Conservation (phyloP, 2,329 filamentous ascomycete genomes). For the Fusarium beomiforme region DNA sequence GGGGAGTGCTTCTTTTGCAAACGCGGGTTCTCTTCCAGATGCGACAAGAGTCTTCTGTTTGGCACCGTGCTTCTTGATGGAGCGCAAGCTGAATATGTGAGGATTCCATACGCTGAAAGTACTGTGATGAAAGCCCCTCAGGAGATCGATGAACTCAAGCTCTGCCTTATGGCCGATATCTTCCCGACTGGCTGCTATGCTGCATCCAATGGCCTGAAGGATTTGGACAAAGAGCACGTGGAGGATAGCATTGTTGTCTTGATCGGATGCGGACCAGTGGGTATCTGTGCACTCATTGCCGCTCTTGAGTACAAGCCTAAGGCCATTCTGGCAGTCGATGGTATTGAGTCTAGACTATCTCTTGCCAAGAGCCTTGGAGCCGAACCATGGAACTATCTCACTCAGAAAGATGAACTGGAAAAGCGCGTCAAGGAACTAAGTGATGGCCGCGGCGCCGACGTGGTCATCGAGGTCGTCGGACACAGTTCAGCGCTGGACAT, state of each 20-base stretch:
- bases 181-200: constrained; percentile 32
- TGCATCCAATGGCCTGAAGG: constrained; percentile 65
- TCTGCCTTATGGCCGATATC: constrained; percentile 36
- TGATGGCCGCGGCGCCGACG: constrained; percentile 82
- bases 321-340: constrained; percentile 13
- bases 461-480: constrained; percentile 79
- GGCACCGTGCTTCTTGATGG: constrained; percentile 11
- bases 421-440: constrained; percentile 77
- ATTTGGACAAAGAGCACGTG: neutral
- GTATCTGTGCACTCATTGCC: constrained; percentile 23
- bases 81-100: constrained; percentile 27
- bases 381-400: constrained; percentile 74
- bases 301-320: constrained; percentile 18
- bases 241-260: constrained; percentile 8
- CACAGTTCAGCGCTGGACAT: constrained; percentile 72
- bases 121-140: constrained; percentile 24
- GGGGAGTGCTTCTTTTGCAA: constrained; percentile 31
- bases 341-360: constrained; percentile 11
- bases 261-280: constrained; percentile 33
- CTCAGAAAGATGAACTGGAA: constrained; percentile 69
- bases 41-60: constrained; percentile 19
- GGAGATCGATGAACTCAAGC: constrained; percentile 12
- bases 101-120: constrained; percentile 18
- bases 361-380: constrained; percentile 15
- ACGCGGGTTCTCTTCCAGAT: constrained; percentile 16